Conservation (phyloP, 352 stramenopile genomes). For the Blastocystis sp. region DNA sequence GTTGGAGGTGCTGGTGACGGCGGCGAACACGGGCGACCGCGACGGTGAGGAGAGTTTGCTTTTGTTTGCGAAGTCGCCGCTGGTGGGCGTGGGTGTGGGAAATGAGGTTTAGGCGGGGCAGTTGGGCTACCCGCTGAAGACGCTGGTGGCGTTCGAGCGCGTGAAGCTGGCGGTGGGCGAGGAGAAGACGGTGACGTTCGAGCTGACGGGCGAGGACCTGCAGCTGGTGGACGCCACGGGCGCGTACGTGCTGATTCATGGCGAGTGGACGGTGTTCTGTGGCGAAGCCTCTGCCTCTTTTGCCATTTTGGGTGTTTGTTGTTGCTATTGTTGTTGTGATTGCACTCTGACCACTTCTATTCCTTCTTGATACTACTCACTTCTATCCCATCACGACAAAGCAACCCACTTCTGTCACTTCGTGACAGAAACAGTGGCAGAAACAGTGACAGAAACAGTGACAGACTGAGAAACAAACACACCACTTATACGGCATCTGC, state of each 20-base stretch:
- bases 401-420: not conserved
- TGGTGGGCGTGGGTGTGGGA: not conserved
- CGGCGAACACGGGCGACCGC: slow-evolving; percentile 74
- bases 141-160: slow-evolving; percentile 76
- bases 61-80: slow-evolving; percentile 73
- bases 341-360: too few species aligned
- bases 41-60: slow-evolving; percentile 75
- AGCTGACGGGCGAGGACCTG: slow-evolving; percentile 16
- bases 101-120: slow-evolving; percentile 64
- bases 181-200: slow-evolving; percentile 35
- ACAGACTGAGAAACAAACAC: not conserved
- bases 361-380: too few species aligned
- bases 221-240: not conserved
- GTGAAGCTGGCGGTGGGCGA: slow-evolving; percentile 70
- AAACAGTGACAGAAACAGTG: not conserved
- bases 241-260: slow-evolving; percentile 26
- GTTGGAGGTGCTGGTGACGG: slow-evolving; percentile 71
- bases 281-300: slow-evolving; percentile 5
- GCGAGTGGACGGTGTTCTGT: slow-evolving; percentile 11
- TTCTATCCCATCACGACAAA: too few species aligned
- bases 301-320: slow-evolving; percentile 32
- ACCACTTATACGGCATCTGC: slow-evolving; percentile 54
- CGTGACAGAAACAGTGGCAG: not conserved
- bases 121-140: slow-evolving; percentile 74
- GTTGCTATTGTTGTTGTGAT: too few species aligned